Evolutionary conservation across 352 stramenopile species (phyloP).

Genomic region (Phytophthora constricta): DNA sequence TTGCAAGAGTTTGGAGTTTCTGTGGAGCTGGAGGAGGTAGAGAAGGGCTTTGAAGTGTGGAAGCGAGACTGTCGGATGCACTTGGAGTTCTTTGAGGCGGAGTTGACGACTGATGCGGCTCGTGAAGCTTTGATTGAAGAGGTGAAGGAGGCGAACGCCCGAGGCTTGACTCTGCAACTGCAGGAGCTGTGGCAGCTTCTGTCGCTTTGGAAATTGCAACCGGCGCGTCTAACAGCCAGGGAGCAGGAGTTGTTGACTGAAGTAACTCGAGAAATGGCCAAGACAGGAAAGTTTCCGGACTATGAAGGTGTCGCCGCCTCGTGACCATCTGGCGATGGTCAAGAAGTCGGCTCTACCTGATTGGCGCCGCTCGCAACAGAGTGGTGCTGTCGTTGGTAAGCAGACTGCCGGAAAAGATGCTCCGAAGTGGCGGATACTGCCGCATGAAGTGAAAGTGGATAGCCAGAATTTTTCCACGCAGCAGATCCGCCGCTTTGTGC

Average conservation of each 20-base stretch:
- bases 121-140: background rate
- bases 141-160: conserved; percentile 2
- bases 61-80: conserved; percentile 6
- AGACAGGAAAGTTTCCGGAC: conserved; percentile 6
- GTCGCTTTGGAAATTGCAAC: conserved; percentile 20
- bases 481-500: conserved; percentile 15
- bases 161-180: conserved; percentile 7
- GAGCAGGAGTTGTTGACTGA: conserved; percentile 18
- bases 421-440: conserved; percentile 4
- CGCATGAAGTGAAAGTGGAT: conserved; percentile 13
- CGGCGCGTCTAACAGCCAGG: conserved; percentile 15
- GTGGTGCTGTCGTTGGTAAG: background rate
- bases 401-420: background rate
- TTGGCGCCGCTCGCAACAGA: conserved; percentile 11
- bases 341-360: conserved; percentile 26
- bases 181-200: conserved; percentile 17
- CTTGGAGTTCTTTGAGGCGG: conserved; percentile 9
- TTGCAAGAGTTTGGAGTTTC: background rate
- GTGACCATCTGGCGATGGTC: conserved; percentile 17
- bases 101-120: background rate
- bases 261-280: conserved; percentile 8
- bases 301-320: conserved; percentile 2
- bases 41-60: conserved; percentile 13
- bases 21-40: background rate
- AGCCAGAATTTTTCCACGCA: conserved; percentile 6